Evolutionary conservation across 495 filamentous ascomycete genomes (phyloP), one percentile per base, ranked within the genome.

Genomic region (Xylaria venustula): DNA sequence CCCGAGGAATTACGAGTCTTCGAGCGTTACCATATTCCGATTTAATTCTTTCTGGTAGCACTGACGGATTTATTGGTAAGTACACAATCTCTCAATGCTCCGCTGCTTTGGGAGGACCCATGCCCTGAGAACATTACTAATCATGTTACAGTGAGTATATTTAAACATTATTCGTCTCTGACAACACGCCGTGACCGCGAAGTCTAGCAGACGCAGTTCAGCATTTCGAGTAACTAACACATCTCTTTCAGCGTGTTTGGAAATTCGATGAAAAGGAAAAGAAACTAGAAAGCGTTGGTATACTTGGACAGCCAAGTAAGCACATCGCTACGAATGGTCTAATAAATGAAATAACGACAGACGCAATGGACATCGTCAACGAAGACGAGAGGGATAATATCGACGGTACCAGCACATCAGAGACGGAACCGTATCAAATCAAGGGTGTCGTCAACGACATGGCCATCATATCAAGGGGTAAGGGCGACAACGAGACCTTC

Each of bases 1-100:
- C 92, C 17, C 82, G 93, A 56, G 92, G 90, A 82, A 93, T 98
- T 70, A 98, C 94, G 8, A 94, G 94, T 2, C 76, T 98, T 44
- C 78, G 88, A 26, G 89, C 89, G 3, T 79, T 98, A 37, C 92
- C 93, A 0, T 95, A 91, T 67, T 91, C 90, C 9, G 91, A 98
- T 67, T 74, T 97, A 28, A 81, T 98, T 37, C 75, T 98, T 36
- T 93, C 86, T 61, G 94, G 93, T 15, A 95, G 90, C 71, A 98
- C 93, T 91, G 94, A 98, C 74, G 94, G 94, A 1, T 84, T 79
- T 65, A 81, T 98, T 15, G 81, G 93, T 26, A 88, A 86, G n/a
- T 98, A 92, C 92, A 83, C 77, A 30, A 14, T 46, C 0, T 22
- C 20, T 5, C n/a, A n/a, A n/a, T n/a, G n/a, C n/a, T 34, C 11